phyloP scores from a whole-genome alignment of 2,329 filamentous ascomycete genomes.

The Fusarium anguioides region DNA sequence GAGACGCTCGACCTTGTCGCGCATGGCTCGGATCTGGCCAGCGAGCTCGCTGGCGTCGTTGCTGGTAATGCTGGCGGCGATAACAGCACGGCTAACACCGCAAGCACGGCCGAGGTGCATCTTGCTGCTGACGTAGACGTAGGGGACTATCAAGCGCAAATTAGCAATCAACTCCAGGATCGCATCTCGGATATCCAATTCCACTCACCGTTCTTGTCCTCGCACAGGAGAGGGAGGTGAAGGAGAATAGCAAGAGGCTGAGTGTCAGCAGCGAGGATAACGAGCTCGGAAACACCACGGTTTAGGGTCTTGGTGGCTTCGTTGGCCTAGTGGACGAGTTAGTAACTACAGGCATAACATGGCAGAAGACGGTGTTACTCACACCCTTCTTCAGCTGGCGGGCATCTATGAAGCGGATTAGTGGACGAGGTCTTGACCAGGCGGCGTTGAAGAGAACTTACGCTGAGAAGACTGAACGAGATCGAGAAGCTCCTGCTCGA shows the following conservation, averaged over 20 bases:
- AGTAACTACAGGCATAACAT: background rate
- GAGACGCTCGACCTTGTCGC: slow-evolving; percentile 95
- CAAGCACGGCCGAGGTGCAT: slow-evolving; percentile 88
- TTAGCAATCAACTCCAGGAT: slow-evolving; percentile 18
- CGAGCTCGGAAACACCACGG: slow-evolving; percentile 88
- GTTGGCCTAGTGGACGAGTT: slow-evolving; percentile 7
- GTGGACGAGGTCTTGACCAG: background rate
- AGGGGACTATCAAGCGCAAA: slow-evolving; percentile 50
- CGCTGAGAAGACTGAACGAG: slow-evolving; percentile 77
- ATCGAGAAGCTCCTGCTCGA: slow-evolving; percentile 86
- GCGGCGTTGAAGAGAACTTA: slow-evolving; percentile 40
- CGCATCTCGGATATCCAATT: background rate
- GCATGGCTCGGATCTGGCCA: slow-evolving; percentile 86
- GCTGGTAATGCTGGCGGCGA: slow-evolving; percentile 87
- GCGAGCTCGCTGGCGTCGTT: slow-evolving; percentile 91
- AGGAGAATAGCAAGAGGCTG: slow-evolving; percentile 87
- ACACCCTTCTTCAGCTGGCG: slow-evolving; percentile 87
- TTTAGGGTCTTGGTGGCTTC: slow-evolving; percentile 83
- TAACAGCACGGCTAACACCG: slow-evolving; percentile 89
- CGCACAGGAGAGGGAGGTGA: slow-evolving; percentile 87
- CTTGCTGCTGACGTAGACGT: slow-evolving; percentile 81
- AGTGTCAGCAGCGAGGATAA: slow-evolving; percentile 90
- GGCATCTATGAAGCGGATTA: slow-evolving; percentile 55
- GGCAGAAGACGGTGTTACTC: background rate
- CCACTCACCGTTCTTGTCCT: slow-evolving; percentile 72